Evolutionary conservation across 192 early-diverging fungal species (phyloP).

Genomic region (Podila verticillata): DNA sequence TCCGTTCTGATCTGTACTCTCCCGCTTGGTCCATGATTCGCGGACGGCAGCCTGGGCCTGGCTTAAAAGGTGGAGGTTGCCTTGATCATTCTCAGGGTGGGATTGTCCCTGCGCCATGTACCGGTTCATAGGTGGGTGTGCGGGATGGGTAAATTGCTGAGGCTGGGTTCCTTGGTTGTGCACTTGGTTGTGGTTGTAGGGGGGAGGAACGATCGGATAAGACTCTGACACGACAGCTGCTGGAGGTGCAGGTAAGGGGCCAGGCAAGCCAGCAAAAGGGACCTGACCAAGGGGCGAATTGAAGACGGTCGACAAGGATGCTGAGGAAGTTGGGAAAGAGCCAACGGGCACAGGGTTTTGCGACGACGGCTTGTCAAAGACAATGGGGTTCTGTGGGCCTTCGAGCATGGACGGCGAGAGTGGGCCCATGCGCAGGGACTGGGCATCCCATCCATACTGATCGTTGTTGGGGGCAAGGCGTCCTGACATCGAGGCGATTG

Average conservation of each 20-base stretch:
- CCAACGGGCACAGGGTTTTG: constrained; percentile 21
- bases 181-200: neutral
- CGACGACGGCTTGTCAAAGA: constrained; percentile 29
- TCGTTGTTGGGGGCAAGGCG: constrained; percentile 50
- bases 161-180: constrained; percentile 6
- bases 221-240: constrained; percentile 8
- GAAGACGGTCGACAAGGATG: constrained; percentile 25
- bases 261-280: constrained; percentile 29
- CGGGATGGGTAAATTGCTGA: constrained; percentile 3
- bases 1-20: constrained; percentile 24
- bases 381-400: constrained; percentile 62
- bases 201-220: constrained; percentile 4
- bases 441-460: constrained; percentile 64
- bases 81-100: constrained; percentile 21
- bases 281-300: constrained; percentile 11
- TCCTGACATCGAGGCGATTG: constrained; percentile 69
- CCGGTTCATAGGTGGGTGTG: neutral
- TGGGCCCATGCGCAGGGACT: constrained; percentile 75
- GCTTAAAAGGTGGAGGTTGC: constrained; percentile 40
- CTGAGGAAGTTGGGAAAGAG: constrained; percentile 14
- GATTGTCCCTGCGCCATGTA: constrained; percentile 7
- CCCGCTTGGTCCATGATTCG: constrained; percentile 39
- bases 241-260: constrained; percentile 18
- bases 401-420: constrained; percentile 82
- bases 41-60: constrained; percentile 34